Evolutionary conservation across 2,329 filamentous ascomycete species (phyloP).

Genomic region (Dryadomyces quercivorus): DNA sequence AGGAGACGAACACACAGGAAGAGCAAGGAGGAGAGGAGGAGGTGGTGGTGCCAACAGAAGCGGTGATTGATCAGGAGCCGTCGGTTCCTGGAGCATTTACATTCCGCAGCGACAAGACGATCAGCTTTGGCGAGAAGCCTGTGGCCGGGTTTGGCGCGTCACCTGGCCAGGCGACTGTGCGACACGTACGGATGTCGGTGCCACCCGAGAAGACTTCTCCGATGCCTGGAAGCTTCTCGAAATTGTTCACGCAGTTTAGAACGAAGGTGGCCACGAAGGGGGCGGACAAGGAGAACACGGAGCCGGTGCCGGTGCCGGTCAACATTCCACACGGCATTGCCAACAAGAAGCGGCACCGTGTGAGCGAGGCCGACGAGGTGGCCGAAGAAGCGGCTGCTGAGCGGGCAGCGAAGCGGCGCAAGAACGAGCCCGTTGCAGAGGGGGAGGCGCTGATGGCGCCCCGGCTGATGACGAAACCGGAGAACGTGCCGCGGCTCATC

Average conservation of each 20-base stretch:
- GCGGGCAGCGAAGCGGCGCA: constrained; percentile 47
- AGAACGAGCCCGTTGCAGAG: constrained; percentile 34
- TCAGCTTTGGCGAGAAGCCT: constrained; percentile 39
- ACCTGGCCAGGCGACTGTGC: constrained; percentile 47
- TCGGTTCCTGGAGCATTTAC: constrained; percentile 47
- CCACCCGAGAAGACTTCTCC: constrained; percentile 11
- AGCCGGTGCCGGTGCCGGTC: constrained; percentile 26
- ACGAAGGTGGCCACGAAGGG: constrained; percentile 15
- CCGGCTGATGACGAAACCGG: constrained; percentile 25
- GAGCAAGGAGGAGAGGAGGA: not conserved
- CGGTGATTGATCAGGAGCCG: constrained; percentile 8
- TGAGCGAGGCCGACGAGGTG: constrained; percentile 43
- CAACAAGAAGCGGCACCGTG: constrained; percentile 55
- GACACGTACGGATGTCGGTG: constrained; percentile 44
- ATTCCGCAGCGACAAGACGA: constrained; percentile 55
- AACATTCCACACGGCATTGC: constrained; percentile 35
- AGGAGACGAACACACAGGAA: not conserved
- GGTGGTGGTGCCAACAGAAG: not conserved
- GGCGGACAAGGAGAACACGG: constrained; percentile 44
- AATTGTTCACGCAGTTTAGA: not conserved
- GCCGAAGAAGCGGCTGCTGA: constrained; percentile 33
- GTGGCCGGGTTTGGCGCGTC: constrained; percentile 42
- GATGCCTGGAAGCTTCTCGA: constrained; percentile 28
- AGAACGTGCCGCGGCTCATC: too few species aligned
- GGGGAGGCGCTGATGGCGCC: constrained; percentile 41